These are phyloP conservation scores for Neoboletus subvelutipes DNA, from an alignment of 768 basidiomycete species.

Conservation along the genomic window DNA sequence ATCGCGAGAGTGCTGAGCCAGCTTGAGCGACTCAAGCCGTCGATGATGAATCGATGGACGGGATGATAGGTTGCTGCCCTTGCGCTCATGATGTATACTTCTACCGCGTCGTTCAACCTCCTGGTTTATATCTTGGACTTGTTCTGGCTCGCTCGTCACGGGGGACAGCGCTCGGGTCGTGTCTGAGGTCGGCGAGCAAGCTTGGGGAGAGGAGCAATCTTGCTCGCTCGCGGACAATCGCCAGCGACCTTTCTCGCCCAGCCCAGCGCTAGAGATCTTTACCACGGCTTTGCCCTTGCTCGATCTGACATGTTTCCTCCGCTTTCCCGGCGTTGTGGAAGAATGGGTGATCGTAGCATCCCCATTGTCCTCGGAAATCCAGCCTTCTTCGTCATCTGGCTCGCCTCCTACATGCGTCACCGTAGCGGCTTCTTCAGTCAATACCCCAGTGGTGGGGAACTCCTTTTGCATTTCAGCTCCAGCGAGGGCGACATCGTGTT, in stretches of 20 bases:
- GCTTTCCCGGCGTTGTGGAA: slow-evolving; percentile 5
- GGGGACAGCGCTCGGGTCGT: neutral
- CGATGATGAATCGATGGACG: slow-evolving; percentile 29
- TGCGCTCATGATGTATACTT: slow-evolving; percentile 15
- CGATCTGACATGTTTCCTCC: slow-evolving; percentile 28
- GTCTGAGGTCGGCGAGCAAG: neutral
- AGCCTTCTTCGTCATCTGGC: slow-evolving; percentile 54
- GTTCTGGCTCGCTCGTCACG: slow-evolving; percentile 7
- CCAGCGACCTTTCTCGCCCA: slow-evolving; percentile 12
- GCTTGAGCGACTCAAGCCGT: slow-evolving; percentile 30
- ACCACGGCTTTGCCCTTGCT: slow-evolving; percentile 17
- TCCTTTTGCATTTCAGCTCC: slow-evolving; percentile 17
- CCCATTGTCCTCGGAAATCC: slow-evolving; percentile 58
- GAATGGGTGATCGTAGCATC: slow-evolving; percentile 15
- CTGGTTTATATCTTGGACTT: slow-evolving; percentile 2
- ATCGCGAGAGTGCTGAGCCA: slow-evolving; percentile 33
- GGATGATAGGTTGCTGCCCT: slow-evolving; percentile 10
- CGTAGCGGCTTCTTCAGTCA: slow-evolving; percentile 4
- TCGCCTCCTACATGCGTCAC: slow-evolving; percentile 15
- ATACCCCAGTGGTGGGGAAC: neutral
- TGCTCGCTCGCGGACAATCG: slow-evolving; percentile 17
- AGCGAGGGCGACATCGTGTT: slow-evolving; percentile 18
- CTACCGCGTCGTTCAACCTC: slow-evolving; percentile 25
- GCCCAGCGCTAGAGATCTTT: slow-evolving; percentile 1
- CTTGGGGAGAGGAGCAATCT: slow-evolving; percentile 1